These are phyloP conservation scores for Cladosporium oxysporum DNA, from an alignment of 2,329 filamentous ascomycete species.

Conservation along the genomic window DNA sequence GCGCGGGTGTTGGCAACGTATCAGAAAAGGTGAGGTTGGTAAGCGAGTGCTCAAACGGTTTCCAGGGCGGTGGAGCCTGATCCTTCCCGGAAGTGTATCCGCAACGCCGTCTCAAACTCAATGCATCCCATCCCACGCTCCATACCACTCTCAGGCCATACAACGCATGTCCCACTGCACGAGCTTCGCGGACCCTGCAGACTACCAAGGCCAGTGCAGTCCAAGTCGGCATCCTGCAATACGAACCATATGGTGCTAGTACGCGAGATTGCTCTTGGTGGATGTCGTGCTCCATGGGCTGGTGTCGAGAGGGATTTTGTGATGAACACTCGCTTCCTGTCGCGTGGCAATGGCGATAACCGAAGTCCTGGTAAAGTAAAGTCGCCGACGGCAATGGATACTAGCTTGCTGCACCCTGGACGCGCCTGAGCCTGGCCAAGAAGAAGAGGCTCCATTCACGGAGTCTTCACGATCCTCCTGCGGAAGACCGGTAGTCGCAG, in stretches of 20 bases:
- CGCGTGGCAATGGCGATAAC: not conserved
- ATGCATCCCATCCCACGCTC: not conserved
- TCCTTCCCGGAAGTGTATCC: not conserved
- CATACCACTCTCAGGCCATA: not conserved
- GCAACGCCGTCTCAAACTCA: not conserved
- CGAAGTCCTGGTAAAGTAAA: not conserved
- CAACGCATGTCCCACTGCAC: not conserved
- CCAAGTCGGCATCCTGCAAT: not conserved
- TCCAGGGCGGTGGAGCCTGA: not conserved
- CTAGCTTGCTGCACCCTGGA: not conserved
- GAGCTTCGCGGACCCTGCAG: not conserved
- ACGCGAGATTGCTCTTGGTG: not conserved
- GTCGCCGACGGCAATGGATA: not conserved
- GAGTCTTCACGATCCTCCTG: not conserved
- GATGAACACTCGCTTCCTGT: not conserved
- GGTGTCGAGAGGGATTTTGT: not conserved
- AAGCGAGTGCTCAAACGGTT: not conserved
- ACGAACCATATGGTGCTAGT: not conserved
- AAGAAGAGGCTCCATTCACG: not conserved
- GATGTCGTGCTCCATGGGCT: not conserved
- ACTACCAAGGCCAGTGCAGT: not conserved
- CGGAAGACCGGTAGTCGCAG: not conserved
- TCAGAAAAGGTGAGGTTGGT: conserved; percentile 3
- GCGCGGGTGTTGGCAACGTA: not conserved
- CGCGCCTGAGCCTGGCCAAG: not conserved